These are phyloP conservation scores for Suillus americanus DNA, from an alignment of 768 basidiomycete genomes.

Conservation along the genomic window DNA sequence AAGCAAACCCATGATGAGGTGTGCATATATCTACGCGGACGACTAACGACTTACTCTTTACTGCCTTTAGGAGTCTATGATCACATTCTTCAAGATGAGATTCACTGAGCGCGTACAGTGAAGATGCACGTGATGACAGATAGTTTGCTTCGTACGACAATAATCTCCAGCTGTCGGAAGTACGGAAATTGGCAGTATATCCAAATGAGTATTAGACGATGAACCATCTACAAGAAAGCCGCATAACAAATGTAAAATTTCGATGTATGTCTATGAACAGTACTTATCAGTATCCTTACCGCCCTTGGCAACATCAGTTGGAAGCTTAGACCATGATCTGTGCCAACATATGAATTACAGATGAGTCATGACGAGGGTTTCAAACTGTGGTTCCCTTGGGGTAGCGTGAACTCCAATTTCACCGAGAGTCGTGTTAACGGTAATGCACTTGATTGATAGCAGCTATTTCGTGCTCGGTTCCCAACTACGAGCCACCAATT, in stretches of 20 bases:
- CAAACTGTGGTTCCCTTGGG: slow-evolving; percentile 78
- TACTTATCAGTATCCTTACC: slow-evolving; percentile 46
- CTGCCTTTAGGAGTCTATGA: neutral
- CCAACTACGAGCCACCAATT: slow-evolving; percentile 92
- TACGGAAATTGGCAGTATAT: neutral
- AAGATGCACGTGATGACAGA: neutral
- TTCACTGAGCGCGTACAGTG: neutral
- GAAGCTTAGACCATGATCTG: slow-evolving; percentile 86
- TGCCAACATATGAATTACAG: slow-evolving; percentile 87
- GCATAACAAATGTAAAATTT: neutral
- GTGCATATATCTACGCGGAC: neutral
- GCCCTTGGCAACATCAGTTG: slow-evolving; percentile 88
- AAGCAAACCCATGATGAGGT: neutral
- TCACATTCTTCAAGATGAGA: neutral
- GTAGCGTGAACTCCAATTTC: slow-evolving; percentile 86
- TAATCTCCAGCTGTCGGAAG: neutral
- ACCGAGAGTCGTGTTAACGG: slow-evolving; percentile 79
- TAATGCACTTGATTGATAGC: slow-evolving; percentile 82
- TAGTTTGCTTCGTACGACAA: neutral
- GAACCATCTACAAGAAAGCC: neutral
- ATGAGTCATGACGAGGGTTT: slow-evolving; percentile 91
- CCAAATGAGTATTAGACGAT: too few relatives aligned
- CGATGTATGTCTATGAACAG: too few relatives aligned
- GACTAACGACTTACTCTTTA: neutral
- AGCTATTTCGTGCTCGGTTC: slow-evolving; percentile 75